Base-by-base conservation (phyloP, 192 early-diverging fungal genomes). In the Coemansia sp. region DNA sequence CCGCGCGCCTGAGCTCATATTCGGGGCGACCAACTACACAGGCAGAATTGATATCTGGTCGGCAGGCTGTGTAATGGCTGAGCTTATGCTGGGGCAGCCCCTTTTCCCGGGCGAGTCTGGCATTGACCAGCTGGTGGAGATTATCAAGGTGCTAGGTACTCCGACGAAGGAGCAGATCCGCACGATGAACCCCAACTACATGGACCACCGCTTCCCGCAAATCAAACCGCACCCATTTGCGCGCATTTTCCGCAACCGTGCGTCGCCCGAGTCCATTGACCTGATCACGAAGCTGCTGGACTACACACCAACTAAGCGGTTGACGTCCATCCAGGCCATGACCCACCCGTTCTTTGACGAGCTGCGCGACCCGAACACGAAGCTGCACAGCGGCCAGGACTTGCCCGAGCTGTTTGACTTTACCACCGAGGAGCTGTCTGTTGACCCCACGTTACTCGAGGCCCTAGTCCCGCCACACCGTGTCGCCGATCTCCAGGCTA, bases 61-160 rank as follows among this genome's bases (percentile, higher is more conserved):
- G 11, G 90, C 93, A 7, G 96, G 95, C 27, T 98, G 96, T 75
- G 96, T 98, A 34, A 95, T 97, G 93, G 95, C 93, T 9, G 96
- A 98, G 86, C 86, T 98, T 64, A 93, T 97, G 87, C 87, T 95
- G 47, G 94, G 94, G 44, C 92, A 93, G 73, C 96, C 96, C 12
- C 78, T 98, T 61, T 98, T 98, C 87, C 93, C 95, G 20, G 96
- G 96, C 34, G 96, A 97, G 84, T 95, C 93, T 64, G 95, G 96
- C 53, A 96, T 99, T 41, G 97, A 99, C 75, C 97, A 99, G 75
- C 86, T 99, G 31, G 97, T 99, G 31, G 96, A 99, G 82, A 99
- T 99, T 73, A 99, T 99, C 87, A 99, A 99, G 86, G 93, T 98
- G 16, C 87, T 99, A 18, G 97, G 97, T 50, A 99, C 96, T 31